Evolutionary conservation across 768 basidiomycete species (phyloP).

Genomic region (Serendipita vermifera): DNA sequence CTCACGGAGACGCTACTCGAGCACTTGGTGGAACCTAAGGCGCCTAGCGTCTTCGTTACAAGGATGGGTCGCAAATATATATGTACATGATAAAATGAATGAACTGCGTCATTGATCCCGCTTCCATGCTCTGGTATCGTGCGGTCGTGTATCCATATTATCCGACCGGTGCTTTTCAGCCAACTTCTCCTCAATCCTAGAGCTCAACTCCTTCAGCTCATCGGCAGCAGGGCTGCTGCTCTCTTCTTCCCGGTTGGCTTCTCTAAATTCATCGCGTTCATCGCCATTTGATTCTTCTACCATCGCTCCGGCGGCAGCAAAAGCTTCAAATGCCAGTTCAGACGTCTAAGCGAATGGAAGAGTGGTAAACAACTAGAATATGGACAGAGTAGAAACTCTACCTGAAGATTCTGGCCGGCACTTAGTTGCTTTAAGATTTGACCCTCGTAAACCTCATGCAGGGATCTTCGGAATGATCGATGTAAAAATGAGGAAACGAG

Average conservation of each 20-base stretch:
- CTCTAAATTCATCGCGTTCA: constrained; percentile 21
- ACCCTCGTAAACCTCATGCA: constrained; percentile 58
- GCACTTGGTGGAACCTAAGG: too few relatives aligned
- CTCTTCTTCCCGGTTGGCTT: constrained; percentile 21
- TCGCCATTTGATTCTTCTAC: constrained; percentile 49
- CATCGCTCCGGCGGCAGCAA: constrained; percentile 52
- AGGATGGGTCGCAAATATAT: too few relatives aligned
- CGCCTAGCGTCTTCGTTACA: too few relatives aligned
- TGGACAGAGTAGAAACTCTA: constrained; percentile 16
- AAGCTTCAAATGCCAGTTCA: constrained; percentile 42
- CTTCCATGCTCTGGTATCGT: too few relatives aligned
- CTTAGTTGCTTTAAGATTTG: constrained; percentile 67
- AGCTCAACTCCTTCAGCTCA: too few relatives aligned
- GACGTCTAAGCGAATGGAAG: constrained; percentile 31
- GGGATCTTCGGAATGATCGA: constrained; percentile 60
- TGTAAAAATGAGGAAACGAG: constrained; percentile 63
- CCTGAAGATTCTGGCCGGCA: constrained; percentile 66
- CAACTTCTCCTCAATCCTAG: too few relatives aligned
- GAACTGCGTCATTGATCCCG: too few relatives aligned
- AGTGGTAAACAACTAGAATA: neutral
- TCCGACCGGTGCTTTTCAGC: too few relatives aligned
- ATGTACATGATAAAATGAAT: too few relatives aligned
- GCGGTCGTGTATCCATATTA: too few relatives aligned
- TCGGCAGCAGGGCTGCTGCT: too few relatives aligned
- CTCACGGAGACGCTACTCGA: too few relatives aligned